Base-by-base conservation (phyloP, 345 rosid species). In the Iberis pinnata region DNA sequence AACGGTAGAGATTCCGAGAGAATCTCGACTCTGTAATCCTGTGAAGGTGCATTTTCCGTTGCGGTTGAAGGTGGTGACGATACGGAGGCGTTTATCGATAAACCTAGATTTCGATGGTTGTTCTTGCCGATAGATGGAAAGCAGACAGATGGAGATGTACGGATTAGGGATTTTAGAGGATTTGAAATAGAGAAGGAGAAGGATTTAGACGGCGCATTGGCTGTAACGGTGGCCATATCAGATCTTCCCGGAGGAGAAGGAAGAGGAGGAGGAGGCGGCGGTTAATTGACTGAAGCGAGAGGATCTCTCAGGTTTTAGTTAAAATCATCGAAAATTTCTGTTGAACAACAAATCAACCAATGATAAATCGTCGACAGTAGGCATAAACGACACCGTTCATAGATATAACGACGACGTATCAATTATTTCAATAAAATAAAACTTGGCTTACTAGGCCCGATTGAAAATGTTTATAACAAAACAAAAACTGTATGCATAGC, bases 1-100 rank as follows among this genome's bases (percentile, higher is more conserved):
- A 85, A 92, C 0, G 98, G 98, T 10, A 92, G 74, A 1, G 98
- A 81, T 70, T 92, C 98, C 1, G 96, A 88, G 44, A 92, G 73
- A 29, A 88, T 75, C 60, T 76, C 81, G 32, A 92, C 89, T 35
- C 96, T 83, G 70, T 63, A 70, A 41, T 75, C 72, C 50, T 47
- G 33, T 14, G 68, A 52, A 31, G 49, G 54, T 13, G 52, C 32
- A 37, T 31, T 52, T 29, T 0, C 0, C 54, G 53, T 31, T 14
- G 7, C n/a, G 56, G n/a, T 12, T 26, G 49, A 18, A 33, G 71
- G 37, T 10, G 63, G 67, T 46, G 64, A 5, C 2, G 75, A 56
- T 1, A 62, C 32, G 40, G 71, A 43, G 20, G 76, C 71, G 42
- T 50, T 60, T 19, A 75, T n/a, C 11, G 70, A 33, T 35, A 69